Evolutionary conservation across 2,329 filamentous ascomycete genomes (phyloP).

Genomic region (Xenoacremonium recifei): DNA sequence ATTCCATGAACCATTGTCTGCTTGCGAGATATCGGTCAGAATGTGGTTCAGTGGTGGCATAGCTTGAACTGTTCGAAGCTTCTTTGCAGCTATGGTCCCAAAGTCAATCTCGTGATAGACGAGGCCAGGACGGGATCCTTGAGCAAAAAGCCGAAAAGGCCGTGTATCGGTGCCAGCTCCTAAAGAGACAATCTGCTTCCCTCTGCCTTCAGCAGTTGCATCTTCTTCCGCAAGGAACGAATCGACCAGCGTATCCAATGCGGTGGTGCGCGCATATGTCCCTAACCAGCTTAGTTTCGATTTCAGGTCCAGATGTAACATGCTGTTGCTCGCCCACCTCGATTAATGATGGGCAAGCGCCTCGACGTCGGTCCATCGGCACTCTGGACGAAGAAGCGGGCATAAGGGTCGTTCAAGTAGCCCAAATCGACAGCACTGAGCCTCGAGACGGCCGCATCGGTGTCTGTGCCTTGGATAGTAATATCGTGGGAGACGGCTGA

Average conservation of each 20-base stretch:
- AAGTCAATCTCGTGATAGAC: conserved; percentile 95
- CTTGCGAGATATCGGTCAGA: conserved; percentile 32
- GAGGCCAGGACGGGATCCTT: conserved; percentile 41
- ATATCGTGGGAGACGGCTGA: conserved; percentile 58
- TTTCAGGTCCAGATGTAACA: background rate
- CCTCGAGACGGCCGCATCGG: conserved; percentile 84
- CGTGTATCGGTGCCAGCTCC: conserved; percentile 94
- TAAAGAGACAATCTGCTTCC: conserved; percentile 82
- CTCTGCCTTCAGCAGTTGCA: conserved; percentile 16
- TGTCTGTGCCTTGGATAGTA: conserved; percentile 84
- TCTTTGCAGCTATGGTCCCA: conserved; percentile 66
- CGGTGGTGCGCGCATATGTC: conserved; percentile 87
- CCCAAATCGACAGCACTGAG: conserved; percentile 84
- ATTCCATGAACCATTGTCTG: conserved; percentile 40
- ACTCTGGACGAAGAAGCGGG: conserved; percentile 62
- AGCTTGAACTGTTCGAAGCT: conserved; percentile 54
- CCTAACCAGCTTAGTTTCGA: conserved; percentile 48
- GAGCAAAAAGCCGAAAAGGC: conserved; percentile 69
- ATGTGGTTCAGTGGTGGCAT: conserved; percentile 41
- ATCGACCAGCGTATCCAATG: conserved; percentile 75
- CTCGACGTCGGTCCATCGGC: conserved; percentile 50
- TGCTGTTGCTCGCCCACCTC: conserved; percentile 67
- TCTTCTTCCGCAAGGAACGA: conserved; percentile 59
- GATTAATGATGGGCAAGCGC: conserved; percentile 87
- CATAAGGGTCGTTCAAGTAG: conserved; percentile 82